Evolutionary conservation across 2,329 filamentous ascomycete genomes (phyloP).

Genomic region (Exserohilum turcica): DNA sequence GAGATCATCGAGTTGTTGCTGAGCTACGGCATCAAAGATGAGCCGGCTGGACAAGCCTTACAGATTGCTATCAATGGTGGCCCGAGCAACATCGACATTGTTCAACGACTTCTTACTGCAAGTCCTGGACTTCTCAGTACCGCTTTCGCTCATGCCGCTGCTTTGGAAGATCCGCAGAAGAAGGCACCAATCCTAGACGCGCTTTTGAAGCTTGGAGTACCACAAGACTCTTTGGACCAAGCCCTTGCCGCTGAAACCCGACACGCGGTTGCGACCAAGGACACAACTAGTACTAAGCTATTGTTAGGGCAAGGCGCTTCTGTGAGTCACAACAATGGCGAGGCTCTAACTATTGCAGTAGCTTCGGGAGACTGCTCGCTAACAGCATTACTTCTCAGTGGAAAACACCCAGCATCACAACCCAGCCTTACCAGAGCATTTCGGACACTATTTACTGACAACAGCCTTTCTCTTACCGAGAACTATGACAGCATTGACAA

Average conservation of each 20-base stretch:
- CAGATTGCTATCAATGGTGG: conserved; percentile 39
- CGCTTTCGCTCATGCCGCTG: conserved; percentile 36
- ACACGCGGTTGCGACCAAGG: conserved; percentile 24
- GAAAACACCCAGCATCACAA: conserved; percentile 34
- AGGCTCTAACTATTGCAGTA: conserved; percentile 61
- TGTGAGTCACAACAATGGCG: conserved; percentile 59
- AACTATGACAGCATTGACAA: conserved; percentile 5
- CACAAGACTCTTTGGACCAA: conserved; percentile 37
- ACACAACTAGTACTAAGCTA: conserved; percentile 33
- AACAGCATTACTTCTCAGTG: conserved; percentile 57
- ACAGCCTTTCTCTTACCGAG: background rate
- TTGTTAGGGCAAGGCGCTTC: conserved; percentile 41
- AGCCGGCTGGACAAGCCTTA: conserved; percentile 27
- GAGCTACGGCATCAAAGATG: conserved; percentile 29
- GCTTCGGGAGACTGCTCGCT: conserved; percentile 58
- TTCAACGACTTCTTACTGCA: conserved; percentile 34
- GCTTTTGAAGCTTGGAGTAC: conserved; percentile 34
- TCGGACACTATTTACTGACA: conserved; percentile 31
- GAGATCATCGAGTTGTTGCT: conserved; percentile 39
- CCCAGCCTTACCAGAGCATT: conserved; percentile 36
- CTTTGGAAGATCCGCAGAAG: conserved; percentile 25
- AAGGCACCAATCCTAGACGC: conserved; percentile 35
- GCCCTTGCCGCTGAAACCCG: conserved; percentile 35
- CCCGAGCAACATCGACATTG: conserved; percentile 38
- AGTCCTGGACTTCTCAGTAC: conserved; percentile 28